Evolutionary conservation across 1,284 basidiomycete species (phyloP).

Genomic region (Lentinula novae-zelandiae): DNA sequence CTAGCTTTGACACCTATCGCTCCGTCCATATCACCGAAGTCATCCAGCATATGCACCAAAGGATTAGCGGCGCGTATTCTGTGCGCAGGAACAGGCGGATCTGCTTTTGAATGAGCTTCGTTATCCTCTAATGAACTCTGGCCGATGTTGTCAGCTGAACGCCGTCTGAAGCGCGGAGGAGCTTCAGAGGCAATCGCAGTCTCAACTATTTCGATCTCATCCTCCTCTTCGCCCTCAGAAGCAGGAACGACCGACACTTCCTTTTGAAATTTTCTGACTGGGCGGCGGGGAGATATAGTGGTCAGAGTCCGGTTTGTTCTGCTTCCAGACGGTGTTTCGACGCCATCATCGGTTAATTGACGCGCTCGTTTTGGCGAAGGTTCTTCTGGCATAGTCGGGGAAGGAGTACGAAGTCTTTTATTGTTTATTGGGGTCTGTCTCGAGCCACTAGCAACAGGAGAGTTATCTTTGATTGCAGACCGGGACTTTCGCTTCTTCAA

Average conservation of each 20-base stretch:
- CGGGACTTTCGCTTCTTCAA: not conserved
- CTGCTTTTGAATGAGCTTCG: not conserved
- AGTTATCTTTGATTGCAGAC: not conserved
- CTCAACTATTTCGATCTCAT: conserved; percentile 9
- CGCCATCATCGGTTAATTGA: not conserved
- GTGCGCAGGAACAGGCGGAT: conserved; percentile 34
- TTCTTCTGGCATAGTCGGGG: conserved; percentile 18
- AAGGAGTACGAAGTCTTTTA: conserved; percentile 8
- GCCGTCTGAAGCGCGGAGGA: conserved; percentile 1
- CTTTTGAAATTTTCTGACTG: conserved; percentile 2
- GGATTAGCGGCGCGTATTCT: conserved; percentile 47
- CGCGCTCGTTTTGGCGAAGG: conserved; percentile 23
- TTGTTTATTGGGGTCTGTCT: not conserved
- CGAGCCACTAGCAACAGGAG: conserved; percentile 2
- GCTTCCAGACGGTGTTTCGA: conserved; percentile 1
- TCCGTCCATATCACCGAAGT: conserved; percentile 25
- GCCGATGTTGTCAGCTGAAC: not conserved
- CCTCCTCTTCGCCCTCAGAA: conserved; percentile 26
- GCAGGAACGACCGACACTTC: conserved; percentile 25
- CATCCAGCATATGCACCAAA: conserved; percentile 46
- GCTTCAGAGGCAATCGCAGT: not conserved
- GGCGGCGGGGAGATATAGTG: conserved; percentile 7
- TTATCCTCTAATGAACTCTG: not conserved
- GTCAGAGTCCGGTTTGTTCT: conserved; percentile 7
- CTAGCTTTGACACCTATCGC: conserved; percentile 41